Base-by-base conservation (phyloP, 768 basidiomycete species). In the Lentinula edodes region DNA sequence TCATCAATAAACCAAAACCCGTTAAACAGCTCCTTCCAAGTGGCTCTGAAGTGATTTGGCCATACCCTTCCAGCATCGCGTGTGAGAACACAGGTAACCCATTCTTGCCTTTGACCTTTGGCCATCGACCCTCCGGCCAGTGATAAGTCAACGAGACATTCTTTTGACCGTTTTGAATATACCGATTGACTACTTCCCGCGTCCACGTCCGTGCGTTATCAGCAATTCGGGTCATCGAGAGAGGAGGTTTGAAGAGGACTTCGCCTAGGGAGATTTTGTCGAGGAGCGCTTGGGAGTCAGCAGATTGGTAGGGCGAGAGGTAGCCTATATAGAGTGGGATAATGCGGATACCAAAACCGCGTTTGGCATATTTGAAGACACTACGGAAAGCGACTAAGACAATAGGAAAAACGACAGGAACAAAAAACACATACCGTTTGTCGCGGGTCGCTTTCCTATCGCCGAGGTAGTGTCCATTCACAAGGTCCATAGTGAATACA, bases 341-440 rank as follows among this genome's bases (percentile, higher is more conserved):
- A 9, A 67, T 62, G 9, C 66, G 66, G 9, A 67, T 45, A 6
- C 66, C 66, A 52, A 61, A 67, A 18, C 66, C 66, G 20, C 61
- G 63, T 58, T 52, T 62, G n/a, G 64, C 66, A 16, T 65, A 67
- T 20, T 65, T 65, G 61, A 65, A 65, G n/a, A 67, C 60, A 1
- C 66, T 65, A 35, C 6, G 34, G 32, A 42, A n/a, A 23, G 23
- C 15, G 38, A 34, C 32, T 50, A 3, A 20, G 15, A n/a, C 15
- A 34, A 52, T 20, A 39, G 3, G 20, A 46, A 6, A 3, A 42
- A 28, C n/a, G 39, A 15, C 12, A 16, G 23, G 20, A 18, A n/a
- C 20, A 52, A 28, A 41, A 3, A 34, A 34, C 35, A 39, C 36
- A 6, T 13, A 62, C 65, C 65, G 58, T 46, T 61, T 59, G 23